Evolutionary conservation across 345 rosid genomes (phyloP).

Genomic region (thale cress (Arabidopsis thaliana)): DNA sequence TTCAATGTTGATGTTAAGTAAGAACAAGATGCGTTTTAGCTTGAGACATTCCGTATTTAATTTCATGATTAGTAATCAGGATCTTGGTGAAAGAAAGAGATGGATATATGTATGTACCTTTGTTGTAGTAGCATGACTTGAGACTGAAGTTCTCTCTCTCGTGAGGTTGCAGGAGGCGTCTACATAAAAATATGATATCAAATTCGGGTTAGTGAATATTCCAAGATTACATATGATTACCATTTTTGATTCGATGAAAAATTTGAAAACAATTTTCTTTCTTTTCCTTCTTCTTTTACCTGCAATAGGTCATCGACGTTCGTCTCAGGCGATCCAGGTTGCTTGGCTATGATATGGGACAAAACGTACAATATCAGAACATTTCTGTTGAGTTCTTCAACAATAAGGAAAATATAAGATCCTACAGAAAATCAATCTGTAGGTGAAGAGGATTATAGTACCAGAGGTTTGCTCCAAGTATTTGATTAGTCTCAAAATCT

Average conservation of each 20-base stretch:
- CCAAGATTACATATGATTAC: neutral
- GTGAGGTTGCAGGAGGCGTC: constrained; percentile 58
- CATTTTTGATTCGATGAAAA: constrained; percentile 9
- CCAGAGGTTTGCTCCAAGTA: constrained; percentile 81
- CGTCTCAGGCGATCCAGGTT: constrained; percentile 59
- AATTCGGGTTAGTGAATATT: neutral
- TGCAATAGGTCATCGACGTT: constrained; percentile 61
- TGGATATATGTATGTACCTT: constrained; percentile 57
- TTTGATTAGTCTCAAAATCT: constrained; percentile 81
- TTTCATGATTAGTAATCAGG: constrained; percentile 8
- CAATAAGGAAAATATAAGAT: neutral
- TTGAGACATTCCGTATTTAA: constrained; percentile 8
- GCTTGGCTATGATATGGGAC: constrained; percentile 62
- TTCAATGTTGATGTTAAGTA: neutral
- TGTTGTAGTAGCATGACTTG: constrained; percentile 74
- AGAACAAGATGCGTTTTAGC: constrained; percentile 1
- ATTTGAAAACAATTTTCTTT: neutral
- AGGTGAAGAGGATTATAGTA: constrained; percentile 44
- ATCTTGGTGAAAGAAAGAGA: constrained; percentile 21
- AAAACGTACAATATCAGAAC: constrained; percentile 18
- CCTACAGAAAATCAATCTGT: neutral
- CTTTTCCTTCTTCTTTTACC: constrained; percentile 48
- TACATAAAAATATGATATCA: constrained; percentile 48
- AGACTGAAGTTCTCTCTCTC: constrained; percentile 80
- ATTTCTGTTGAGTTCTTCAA: constrained; percentile 23